Evolutionary conservation across 1,284 basidiomycete genomes (phyloP).

Genomic region (Ustilago shanxiensis): DNA sequence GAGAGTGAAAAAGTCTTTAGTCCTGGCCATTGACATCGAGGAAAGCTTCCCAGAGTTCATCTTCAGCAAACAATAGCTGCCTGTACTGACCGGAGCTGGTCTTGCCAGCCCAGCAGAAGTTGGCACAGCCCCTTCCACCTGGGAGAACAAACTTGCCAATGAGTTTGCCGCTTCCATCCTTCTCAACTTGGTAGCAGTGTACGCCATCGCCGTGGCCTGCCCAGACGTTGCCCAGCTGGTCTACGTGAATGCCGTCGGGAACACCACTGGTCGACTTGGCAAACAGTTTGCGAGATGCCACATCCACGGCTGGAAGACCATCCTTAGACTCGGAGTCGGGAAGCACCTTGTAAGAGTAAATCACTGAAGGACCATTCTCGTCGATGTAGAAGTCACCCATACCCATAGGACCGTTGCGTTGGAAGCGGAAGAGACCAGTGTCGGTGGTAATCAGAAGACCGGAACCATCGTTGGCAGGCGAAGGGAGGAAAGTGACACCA

Average conservation of each 20-base stretch:
- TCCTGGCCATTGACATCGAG: constrained; percentile 46
- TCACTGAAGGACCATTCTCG: constrained; percentile 24
- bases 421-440: constrained; percentile 46
- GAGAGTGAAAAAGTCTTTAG: not conserved
- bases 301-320: constrained; percentile 29
- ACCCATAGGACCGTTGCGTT: constrained; percentile 32
- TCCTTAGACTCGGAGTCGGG: constrained; percentile 25
- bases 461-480: constrained; percentile 30
- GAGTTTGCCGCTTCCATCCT: constrained; percentile 37
- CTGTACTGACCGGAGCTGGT: constrained; percentile 27
- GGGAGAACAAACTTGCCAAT: constrained; percentile 55
- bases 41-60: constrained; percentile 52
- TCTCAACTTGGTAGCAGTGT: constrained; percentile 46
- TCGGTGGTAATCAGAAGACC: constrained; percentile 47
- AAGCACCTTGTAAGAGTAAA: constrained; percentile 43
- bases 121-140: constrained; percentile 46
- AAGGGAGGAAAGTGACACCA: constrained; percentile 51
- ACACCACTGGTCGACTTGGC: constrained; percentile 37
- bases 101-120: constrained; percentile 56
- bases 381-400: constrained; percentile 50
- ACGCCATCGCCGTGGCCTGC: constrained; percentile 52
- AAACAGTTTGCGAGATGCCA: constrained; percentile 29
- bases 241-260: constrained; percentile 52
- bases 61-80: constrained; percentile 52
- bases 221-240: constrained; percentile 49